Percentiles rank a stretch among this genome's conserved stretches.
phyloP scores from a whole-genome alignment of 2,329 filamentous ascomycete species.

The Colletotrichum phormii region DNA sequence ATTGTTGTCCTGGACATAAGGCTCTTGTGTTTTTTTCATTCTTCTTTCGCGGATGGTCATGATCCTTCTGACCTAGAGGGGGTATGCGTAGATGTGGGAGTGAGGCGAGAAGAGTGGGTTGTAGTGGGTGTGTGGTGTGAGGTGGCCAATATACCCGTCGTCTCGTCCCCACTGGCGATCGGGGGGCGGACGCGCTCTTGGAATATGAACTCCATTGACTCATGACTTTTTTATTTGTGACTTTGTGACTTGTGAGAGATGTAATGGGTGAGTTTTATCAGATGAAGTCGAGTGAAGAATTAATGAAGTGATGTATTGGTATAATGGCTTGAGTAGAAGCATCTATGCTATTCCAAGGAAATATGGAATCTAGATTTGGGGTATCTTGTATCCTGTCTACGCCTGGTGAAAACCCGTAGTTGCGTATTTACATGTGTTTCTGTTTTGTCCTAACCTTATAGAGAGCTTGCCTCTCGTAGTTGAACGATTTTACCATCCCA shows the following conservation, averaged over 20 bases:
- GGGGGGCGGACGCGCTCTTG: conserved; percentile 21
- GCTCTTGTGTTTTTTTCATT: background rate
- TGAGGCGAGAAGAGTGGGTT: background rate
- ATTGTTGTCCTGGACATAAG: background rate
- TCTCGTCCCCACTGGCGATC: background rate
- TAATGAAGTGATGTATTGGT: background rate
- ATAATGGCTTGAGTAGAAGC: background rate
- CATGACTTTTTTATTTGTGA: background rate
- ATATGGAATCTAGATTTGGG: background rate
- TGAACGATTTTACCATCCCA: too few species aligned
- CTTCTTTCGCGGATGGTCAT: too few species aligned
- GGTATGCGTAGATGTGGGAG: background rate
- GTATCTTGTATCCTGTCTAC: too few species aligned
- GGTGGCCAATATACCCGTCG: conserved; percentile 36
- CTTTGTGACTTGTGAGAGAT: background rate
- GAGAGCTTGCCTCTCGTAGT: too few species aligned
- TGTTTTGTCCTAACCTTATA: too few species aligned
- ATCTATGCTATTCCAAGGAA: background rate
- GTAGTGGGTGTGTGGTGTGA: background rate
- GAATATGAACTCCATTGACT: conserved; percentile 22
- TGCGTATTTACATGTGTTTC: too few species aligned
- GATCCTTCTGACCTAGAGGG: background rate
- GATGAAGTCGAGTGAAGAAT: background rate
- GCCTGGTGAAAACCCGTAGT: too few species aligned
- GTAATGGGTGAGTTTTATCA: background rate